Evolutionary conservation across 768 basidiomycete species (phyloP).

Genomic region (Strobilomyces confusus): DNA sequence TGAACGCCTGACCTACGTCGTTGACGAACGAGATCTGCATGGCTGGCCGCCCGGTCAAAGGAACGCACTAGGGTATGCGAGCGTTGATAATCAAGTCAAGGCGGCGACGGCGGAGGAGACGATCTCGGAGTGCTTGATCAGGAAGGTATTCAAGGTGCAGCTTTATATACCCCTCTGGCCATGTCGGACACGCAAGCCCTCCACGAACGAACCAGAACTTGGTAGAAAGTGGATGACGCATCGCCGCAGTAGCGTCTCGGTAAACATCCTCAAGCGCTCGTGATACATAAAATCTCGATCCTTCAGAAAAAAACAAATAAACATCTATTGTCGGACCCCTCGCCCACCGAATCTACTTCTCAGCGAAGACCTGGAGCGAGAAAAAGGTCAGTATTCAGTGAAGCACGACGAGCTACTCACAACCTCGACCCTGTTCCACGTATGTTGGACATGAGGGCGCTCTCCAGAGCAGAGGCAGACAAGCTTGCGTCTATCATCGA

Average conservation of each 20-base stretch:
- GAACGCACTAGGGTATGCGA: not conserved
- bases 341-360: conserved; percentile 30
- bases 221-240: conserved; percentile 19
- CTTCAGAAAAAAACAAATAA: not conserved
- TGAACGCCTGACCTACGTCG: conserved; percentile 59
- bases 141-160: conserved; percentile 16
- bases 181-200: conserved; percentile 16
- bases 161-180: conserved; percentile 13
- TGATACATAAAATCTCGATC: not conserved
- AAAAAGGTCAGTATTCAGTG: not conserved
- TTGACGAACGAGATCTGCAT: conserved; percentile 76
- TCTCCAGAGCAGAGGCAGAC: conserved; percentile 76
- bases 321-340: conserved; percentile 26
- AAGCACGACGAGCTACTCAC: conserved; percentile 42
- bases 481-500: conserved; percentile 57
- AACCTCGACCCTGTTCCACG: conserved; percentile 61
- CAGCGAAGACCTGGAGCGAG: conserved; percentile 31
- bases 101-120: not conserved
- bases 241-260: conserved; percentile 8
- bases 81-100: conserved; percentile 5
- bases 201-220: conserved; percentile 21
- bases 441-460: conserved; percentile 74
- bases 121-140: conserved; percentile 20
- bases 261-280: conserved; percentile 12
- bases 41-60: conserved; percentile 1